These are phyloP conservation scores for Betula pendula DNA, from an alignment of 306 rosid species.

Conservation along the genomic window DNA sequence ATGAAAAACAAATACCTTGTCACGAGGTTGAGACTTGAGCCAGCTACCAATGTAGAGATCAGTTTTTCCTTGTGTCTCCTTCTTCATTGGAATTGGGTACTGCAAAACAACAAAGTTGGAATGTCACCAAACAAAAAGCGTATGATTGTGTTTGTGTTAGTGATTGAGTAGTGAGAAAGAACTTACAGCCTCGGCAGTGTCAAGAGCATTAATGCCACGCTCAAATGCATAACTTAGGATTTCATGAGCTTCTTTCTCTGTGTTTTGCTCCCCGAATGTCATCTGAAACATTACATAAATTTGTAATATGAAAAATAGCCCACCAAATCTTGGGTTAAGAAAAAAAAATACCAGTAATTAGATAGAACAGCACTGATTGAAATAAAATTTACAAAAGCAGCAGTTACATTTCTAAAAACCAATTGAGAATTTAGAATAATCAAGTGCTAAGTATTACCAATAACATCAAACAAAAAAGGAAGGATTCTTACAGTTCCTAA, in stretches of 20 bases:
- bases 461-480: background rate
- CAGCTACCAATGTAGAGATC: conserved; percentile 79
- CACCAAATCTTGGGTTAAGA: background rate
- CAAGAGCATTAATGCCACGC: conserved; percentile 69
- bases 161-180: background rate
- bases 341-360: background rate
- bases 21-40: conserved; percentile 82
- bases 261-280: conserved; percentile 88
- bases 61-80: conserved; percentile 86
- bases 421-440: background rate
- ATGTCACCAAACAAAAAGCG: background rate
- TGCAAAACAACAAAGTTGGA: conserved; percentile 31
- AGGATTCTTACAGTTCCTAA: conserved; percentile 63
- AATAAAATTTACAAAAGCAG: too few relatives aligned
- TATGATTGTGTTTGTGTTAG: background rate
- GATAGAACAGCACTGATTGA: too few relatives aligned
- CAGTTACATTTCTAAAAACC: background rate
- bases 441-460: background rate
- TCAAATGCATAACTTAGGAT: conserved; percentile 70
- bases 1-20: conserved; percentile 56
- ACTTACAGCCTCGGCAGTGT: conserved; percentile 79
- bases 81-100: conserved; percentile 84
- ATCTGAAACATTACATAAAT: conserved; percentile 46
- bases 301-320: background rate
- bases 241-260: conserved; percentile 85